A percentile compares a stretch with the other conserved stretches of the same genome.
Evolutionary conservation across 2,329 filamentous ascomycete genomes (phyloP).

Genomic region (Trichoderma semiorbis): DNA sequence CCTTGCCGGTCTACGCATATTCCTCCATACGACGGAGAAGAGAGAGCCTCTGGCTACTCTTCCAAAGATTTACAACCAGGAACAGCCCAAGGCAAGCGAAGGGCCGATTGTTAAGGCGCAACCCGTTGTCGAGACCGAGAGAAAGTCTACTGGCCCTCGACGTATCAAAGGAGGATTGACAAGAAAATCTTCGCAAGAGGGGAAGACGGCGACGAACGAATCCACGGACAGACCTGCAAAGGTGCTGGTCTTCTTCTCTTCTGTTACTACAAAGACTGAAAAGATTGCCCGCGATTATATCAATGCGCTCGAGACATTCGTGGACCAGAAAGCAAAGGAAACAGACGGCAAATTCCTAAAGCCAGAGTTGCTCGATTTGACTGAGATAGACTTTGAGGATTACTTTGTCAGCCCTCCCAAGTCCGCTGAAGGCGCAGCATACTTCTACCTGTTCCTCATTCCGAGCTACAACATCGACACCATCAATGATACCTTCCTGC

Average conservation of each 20-base stretch:
- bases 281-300: conserved; percentile 64
- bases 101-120: neutral
- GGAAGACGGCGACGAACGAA: conserved; percentile 27
- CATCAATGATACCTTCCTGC: conserved; percentile 80
- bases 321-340: conserved; percentile 46
- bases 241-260: conserved; percentile 83
- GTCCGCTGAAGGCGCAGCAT: conserved; percentile 50
- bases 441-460: conserved; percentile 80
- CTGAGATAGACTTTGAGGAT: conserved; percentile 88
- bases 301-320: conserved; percentile 49
- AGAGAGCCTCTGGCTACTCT: conserved; percentile 36
- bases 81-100: neutral
- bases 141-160: conserved; percentile 43
- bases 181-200: conserved; percentile 30
- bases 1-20: conserved; percentile 40
- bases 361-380: conserved; percentile 70
- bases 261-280: conserved; percentile 79
- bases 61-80: conserved; percentile 34
- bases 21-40: conserved; percentile 38
- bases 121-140: conserved; percentile 26
- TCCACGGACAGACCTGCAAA: conserved; percentile 53
- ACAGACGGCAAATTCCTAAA: conserved; percentile 43
- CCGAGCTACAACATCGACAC: conserved; percentile 96
- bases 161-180: conserved; percentile 46
- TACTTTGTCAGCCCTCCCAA: conserved; percentile 80